Evolutionary conservation across 2,329 filamentous ascomycete species (phyloP).

Genomic region (Xylariaceae sp.): DNA sequence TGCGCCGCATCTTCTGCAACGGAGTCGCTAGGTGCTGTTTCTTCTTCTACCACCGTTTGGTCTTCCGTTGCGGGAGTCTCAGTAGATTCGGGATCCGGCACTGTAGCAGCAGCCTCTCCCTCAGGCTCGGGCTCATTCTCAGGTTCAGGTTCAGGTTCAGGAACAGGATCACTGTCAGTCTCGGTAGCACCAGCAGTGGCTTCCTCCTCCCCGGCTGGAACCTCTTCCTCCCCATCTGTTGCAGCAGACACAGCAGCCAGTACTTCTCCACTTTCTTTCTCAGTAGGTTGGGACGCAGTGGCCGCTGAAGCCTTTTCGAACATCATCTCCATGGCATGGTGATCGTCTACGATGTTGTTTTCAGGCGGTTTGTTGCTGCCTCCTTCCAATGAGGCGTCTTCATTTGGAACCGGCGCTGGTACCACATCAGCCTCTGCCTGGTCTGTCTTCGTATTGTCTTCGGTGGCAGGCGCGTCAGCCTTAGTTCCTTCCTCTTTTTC

Average conservation of each 20-base stretch:
- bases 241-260: constrained; percentile 1
- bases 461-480: not conserved
- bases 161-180: not conserved
- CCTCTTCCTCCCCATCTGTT: not conserved
- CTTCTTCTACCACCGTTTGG: not conserved
- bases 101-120: no score
- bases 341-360: constrained; percentile 8
- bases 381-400: constrained; percentile 1
- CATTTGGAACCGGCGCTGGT: constrained; percentile 2
- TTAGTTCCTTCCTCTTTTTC: not conserved
- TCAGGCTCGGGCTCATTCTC: no score
- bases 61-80: constrained; percentile 1
- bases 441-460: constrained; percentile 4
- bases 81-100: no score
- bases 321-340: constrained; percentile 8
- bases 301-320: not conserved
- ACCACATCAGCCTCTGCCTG: constrained; percentile 4
- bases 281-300: not conserved
- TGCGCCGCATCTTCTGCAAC: no score
- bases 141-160: constrained; percentile 8
- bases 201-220: constrained; percentile 1
- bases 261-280: constrained; percentile 4
- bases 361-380: not conserved
- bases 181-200: not conserved
- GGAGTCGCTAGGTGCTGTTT: no score